phyloP scores from a whole-genome alignment of 2,329 filamentous ascomycete species.

The Calonectria crousiana region DNA sequence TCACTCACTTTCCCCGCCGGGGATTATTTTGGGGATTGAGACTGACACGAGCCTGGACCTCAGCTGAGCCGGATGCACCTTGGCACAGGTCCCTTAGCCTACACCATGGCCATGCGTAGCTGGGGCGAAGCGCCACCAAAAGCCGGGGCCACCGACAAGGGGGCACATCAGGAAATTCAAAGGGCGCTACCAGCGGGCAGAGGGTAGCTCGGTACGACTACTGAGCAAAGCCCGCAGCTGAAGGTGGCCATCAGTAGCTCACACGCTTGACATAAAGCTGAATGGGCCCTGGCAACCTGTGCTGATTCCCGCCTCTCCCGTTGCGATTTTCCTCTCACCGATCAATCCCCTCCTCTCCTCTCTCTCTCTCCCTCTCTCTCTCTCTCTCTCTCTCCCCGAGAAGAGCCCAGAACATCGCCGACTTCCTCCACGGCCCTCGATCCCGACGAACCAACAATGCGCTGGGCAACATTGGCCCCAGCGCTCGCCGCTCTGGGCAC shows the following conservation, averaged over 20 bases:
- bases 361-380: too few relatives aligned
- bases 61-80: slow-evolving; percentile 12
- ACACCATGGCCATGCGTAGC: slow-evolving; percentile 20
- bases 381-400: not conserved
- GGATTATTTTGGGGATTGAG: not conserved
- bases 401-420: not conserved
- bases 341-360: not conserved
- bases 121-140: slow-evolving; percentile 24
- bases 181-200: slow-evolving; percentile 1
- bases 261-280: slow-evolving; percentile 17
- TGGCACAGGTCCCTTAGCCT: slow-evolving; percentile 29
- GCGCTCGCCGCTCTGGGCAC: slow-evolving; percentile 30
- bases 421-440: not conserved
- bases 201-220: not conserved
- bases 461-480: slow-evolving; percentile 39
- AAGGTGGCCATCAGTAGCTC: not conserved
- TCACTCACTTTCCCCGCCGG: not conserved
- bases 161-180: slow-evolving; percentile 10
- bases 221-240: not conserved
- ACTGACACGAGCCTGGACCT: not conserved
- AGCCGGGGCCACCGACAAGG: slow-evolving; percentile 27
- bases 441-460: slow-evolving; percentile 29
- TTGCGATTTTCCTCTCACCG: not conserved
- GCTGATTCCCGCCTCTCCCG: not conserved
- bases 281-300: not conserved